Evolutionary conservation across 495 filamentous ascomycete species (phyloP).

Genomic region (Hypoxylon cercidicola): DNA sequence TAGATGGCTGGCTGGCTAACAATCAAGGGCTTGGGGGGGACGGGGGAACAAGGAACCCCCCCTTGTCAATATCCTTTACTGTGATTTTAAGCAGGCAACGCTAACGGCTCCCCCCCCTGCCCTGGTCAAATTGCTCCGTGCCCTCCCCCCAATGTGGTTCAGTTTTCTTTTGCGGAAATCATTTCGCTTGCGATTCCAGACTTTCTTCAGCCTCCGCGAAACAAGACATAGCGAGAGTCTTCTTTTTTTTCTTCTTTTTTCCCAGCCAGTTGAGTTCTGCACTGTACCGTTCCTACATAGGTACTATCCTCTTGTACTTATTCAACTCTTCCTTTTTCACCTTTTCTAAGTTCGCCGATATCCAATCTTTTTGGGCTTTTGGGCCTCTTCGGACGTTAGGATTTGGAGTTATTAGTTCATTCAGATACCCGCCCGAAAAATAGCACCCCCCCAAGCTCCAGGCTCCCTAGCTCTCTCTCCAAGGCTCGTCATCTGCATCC

Average conservation of each 20-base stretch:
- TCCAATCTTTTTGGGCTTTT: conserved; percentile 24
- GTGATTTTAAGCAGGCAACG: conserved; percentile 36
- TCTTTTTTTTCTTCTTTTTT: conserved; percentile 7
- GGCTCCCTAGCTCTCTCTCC: background rate
- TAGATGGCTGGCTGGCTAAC: conserved; percentile 8
- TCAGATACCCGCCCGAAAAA: conserved; percentile 29
- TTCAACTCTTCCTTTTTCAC: conserved; percentile 12
- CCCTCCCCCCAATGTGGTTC: conserved; percentile 51
- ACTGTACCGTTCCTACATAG: conserved; percentile 8
- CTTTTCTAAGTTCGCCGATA: conserved; percentile 13
- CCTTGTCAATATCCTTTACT: conserved; percentile 3
- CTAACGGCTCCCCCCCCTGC: conserved; percentile 27
- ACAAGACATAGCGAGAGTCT: conserved; percentile 24
- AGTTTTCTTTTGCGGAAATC: conserved; percentile 56
- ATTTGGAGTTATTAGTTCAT: conserved; percentile 38
- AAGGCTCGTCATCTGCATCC: conserved; percentile 31
- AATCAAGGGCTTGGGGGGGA: conserved; percentile 25
- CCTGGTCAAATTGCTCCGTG: conserved; percentile 41
- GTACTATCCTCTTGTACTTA: no score
- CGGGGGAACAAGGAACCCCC: conserved; percentile 2
- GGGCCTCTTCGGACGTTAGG: conserved; percentile 19
- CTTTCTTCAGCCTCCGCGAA: conserved; percentile 44
- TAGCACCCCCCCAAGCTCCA: conserved; percentile 14
- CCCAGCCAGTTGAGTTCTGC: background rate
- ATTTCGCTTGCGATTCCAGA: conserved; percentile 61